Conservation (phyloP, 2,329 filamentous ascomycete species). For the Alternaria postmessia region DNA sequence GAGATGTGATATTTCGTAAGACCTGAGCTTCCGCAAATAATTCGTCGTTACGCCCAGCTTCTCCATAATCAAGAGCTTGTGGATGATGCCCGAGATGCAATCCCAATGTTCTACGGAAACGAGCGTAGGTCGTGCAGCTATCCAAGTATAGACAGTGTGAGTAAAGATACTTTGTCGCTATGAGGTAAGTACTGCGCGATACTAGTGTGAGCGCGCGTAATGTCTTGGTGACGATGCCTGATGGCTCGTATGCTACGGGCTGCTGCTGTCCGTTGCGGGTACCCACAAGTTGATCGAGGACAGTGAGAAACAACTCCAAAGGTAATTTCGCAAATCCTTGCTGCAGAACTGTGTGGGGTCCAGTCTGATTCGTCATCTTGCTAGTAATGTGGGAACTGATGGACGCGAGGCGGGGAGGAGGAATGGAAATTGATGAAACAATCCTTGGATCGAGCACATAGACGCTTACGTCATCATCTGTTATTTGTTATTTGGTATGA, state of each 20-base stretch:
- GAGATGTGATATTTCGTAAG: constrained; percentile 24
- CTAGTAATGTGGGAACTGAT: neutral
- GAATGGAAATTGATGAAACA: neutral
- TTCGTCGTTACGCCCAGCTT: constrained; percentile 27
- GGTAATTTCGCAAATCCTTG: constrained; percentile 23
- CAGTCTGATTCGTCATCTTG: neutral
- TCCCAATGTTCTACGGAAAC: constrained; percentile 36
- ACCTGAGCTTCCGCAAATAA: constrained; percentile 27
- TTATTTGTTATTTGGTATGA: too few species aligned
- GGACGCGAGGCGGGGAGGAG: neutral
- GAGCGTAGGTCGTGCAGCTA: constrained; percentile 25
- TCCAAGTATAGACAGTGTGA: constrained; percentile 36
- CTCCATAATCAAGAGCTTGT: constrained; percentile 28
- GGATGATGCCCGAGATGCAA: constrained; percentile 30
- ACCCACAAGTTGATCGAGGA: constrained; percentile 40
- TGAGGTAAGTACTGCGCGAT: constrained; percentile 28
- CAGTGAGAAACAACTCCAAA: constrained; percentile 34
- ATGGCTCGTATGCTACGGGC: constrained; percentile 32
- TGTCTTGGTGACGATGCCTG: constrained; percentile 30
- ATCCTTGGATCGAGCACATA: neutral
- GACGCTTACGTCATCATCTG: neutral
- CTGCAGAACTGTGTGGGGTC: too few species aligned
- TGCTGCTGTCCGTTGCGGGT: constrained; percentile 20
- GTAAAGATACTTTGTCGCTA: constrained; percentile 39
- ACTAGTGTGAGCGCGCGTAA: constrained; percentile 37